Base-by-base conservation (phyloP, 805 yeast genomes). In the Sungouiella blattae region DNA sequence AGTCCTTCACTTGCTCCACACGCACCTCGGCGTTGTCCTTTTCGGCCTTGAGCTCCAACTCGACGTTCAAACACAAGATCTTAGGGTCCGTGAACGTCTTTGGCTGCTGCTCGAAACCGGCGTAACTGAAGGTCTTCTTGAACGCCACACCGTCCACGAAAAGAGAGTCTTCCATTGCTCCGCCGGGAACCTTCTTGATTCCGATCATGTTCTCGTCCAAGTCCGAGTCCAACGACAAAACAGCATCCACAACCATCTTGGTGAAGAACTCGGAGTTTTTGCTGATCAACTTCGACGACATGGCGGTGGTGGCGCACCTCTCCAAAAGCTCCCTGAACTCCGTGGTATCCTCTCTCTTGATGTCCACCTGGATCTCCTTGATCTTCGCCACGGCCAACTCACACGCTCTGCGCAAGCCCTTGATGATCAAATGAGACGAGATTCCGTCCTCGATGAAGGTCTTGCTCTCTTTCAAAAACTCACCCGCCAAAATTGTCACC, bases 81-180 rank as follows among this genome's bases (percentile, higher is more conserved):
- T 82, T 86, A 30, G 98, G 96, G 60, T 86, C 71, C 13, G 53
- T 52, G 58, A 93, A 87, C 34, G 60, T 64, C 63, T 93, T 93
- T 33, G 98, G 98, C 64, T 93, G 98, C 69, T 93, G 98, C 64
- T 93, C 98, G 59, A 93, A 93, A 3, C 98, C 98, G 30, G 98
- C 98, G 53, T 93, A 93, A 17, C 97, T 83, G 54, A 93, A 93
- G 0, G 98, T 89, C 69, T 93, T 93, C 57, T 93, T 87, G 66
- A 93, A 93, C 3, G 97, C 98, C 41, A 93, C 98, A 57, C 98
- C 98, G 50, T 86, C 77, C 34, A 93, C 77, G 50, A 88, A 85
- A 43, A 79, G 56, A 8, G 97, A 84, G 53, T 93, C 98, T 58
- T 91, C 96, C 79, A 93, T 83, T 32, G 89, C 85, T 41, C 98